Evolutionary conservation across 805 yeast genomes (phyloP), one percentile per base, ranked within the genome.

Genomic region (Myxozyma vanderwaltii): DNA sequence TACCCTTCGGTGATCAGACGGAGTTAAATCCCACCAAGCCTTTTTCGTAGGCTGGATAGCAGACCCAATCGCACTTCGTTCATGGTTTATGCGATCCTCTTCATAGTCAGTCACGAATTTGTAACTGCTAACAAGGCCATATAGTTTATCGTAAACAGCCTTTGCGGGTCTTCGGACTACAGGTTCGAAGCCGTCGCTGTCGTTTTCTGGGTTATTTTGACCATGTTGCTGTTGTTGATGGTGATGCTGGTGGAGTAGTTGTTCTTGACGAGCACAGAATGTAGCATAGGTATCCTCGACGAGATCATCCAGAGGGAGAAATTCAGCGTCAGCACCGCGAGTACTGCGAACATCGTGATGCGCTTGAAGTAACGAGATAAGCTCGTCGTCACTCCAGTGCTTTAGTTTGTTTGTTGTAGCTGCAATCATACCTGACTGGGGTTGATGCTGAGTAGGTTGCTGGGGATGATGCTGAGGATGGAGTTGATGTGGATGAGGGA

Each of bases 91-190:
- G 21, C 64, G 48, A 17, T 57, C 64, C 36, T 61, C 61, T 51
- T 60, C 65, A 39, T 62, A 60, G 31, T 62, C 65, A n/a, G 63
- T 51, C n/a, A 62, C 41, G 41, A 60, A 62, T 56, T 60, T 60
- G 39, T 55, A 62, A 33, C 58, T 56, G 5, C 61, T 54, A 19
- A 62, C 58, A 17, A 62, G 55, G 8, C 59, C 62, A 26, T 41
- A 58, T 19, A 62, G 33, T 35, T 62, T 62, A 38, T 62, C 65
- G 26, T 62, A 62, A 15, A 62, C 57, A 24, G 61, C 58, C 39
- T 62, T 62, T 6, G 65, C 58, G 7, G 58, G 46, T 24, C 65
- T 40, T 17, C 62, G 61, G 15, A 45, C 44, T 26, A 50, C 33
- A 17, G 51, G 40, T 41, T 57, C 61, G 27, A n/a, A 43, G 13